Evolutionary conservation across 2,329 filamentous ascomycete genomes (phyloP).

Genomic region (Sphaerulina populicola): DNA sequence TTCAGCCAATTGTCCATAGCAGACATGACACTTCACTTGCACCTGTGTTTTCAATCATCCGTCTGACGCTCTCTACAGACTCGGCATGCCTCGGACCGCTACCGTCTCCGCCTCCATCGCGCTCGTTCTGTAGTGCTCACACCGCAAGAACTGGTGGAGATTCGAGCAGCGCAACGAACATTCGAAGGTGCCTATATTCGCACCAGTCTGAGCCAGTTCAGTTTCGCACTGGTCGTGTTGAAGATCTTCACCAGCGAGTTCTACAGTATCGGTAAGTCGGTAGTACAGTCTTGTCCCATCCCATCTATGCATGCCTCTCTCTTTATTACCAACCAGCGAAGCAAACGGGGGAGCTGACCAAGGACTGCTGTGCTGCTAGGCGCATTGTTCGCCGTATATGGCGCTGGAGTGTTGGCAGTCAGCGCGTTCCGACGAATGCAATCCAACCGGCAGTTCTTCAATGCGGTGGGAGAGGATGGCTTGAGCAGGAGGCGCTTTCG

Average conservation of each 20-base stretch:
- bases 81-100: slow-evolving; percentile 59
- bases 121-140: slow-evolving; percentile 77
- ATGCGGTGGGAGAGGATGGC: slow-evolving; percentile 52
- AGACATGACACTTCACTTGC: neutral
- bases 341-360: neutral
- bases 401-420: slow-evolving; percentile 72
- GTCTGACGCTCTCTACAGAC: slow-evolving; percentile 31
- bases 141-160: slow-evolving; percentile 77
- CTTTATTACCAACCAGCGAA: neutral
- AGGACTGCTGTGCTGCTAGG: slow-evolving; percentile 11
- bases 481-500: slow-evolving; percentile 52
- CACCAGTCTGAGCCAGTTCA: slow-evolving; percentile 89
- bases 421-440: slow-evolving; percentile 80
- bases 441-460: slow-evolving; percentile 91
- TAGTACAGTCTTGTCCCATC: too few relatives aligned
- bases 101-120: slow-evolving; percentile 72
- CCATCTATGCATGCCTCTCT: too few relatives aligned
- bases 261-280: slow-evolving; percentile 88
- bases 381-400: slow-evolving; percentile 87
- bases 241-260: slow-evolving; percentile 97
- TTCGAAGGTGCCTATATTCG: slow-evolving; percentile 97
- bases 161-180: slow-evolving; percentile 87
- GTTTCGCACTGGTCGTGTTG: slow-evolving; percentile 84
- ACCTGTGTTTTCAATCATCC: neutral
- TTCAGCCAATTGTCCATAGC: neutral